Base-by-base conservation (phyloP, 768 basidiomycete species). In the Hericium rajendrae region DNA sequence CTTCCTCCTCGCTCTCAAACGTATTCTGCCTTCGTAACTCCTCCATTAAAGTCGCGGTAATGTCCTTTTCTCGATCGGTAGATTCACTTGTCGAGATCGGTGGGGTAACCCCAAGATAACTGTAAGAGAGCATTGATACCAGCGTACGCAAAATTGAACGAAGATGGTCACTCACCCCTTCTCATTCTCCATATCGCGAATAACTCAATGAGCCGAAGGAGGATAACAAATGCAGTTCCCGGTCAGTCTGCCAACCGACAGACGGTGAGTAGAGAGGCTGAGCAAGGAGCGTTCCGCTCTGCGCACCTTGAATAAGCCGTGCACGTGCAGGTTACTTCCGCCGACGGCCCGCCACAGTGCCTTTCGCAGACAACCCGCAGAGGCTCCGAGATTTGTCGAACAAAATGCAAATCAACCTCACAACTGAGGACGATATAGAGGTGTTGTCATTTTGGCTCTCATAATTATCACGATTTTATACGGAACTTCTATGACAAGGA, bases 1-100 rank as follows among this genome's bases (percentile, higher is more conserved):
- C 78, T 71, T 97, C 94, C 55, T 91, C 86, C 60, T 92, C 89
- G 49, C 78, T 84, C 73, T 97, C 95, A 70, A 97, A 95, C 2
- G 86, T 86, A 57, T 88, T 86, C 66, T 95, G 86, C 49, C 81
- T 75, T 66, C 84, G 79, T 37, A 99, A 79, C 70, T 99, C 95
- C 57, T 91, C 85, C 88, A 97, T 91, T 54, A 99, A 75, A 6
- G 89, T 87, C 16, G 76, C 66, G 0, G 90, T 92, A 20, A 93
- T 88, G 70, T 89, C 87, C 69, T 85, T 86, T 73, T 93, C 91
- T 64, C 85, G 78, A 59, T 83, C 78, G 52, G 71, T 89, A 18
- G 91, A 93, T 63, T 88, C 85, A 37, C 70, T 72, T 22, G 79
- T 82, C 49, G 90, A 85, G 65, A 95, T 94, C 54, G 92, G 93